phyloP scores from a whole-genome alignment of 331 rosid species.

The Arachis monticola region DNA sequence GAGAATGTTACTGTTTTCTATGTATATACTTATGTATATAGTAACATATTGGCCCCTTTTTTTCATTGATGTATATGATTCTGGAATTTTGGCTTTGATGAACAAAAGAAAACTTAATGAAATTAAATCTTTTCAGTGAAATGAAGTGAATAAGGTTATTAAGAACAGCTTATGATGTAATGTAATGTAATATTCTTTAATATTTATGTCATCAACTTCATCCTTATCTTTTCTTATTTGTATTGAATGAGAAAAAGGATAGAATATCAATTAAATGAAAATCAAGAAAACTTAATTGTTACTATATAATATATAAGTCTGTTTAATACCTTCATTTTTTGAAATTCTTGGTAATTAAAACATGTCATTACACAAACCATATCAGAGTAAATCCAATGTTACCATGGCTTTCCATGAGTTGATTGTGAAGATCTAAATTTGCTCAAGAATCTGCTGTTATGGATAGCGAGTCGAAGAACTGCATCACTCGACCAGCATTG shows the following conservation, averaged over 20 bases:
- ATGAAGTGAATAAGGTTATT: background rate
- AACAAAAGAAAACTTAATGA: background rate
- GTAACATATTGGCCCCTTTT: background rate
- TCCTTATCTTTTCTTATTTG: background rate
- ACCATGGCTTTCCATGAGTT: slow-evolving; percentile 39
- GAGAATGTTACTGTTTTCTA: slow-evolving; percentile 7
- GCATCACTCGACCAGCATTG: slow-evolving; percentile 45
- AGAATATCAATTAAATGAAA: no score
- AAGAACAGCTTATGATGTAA: background rate
- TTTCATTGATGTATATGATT: background rate
- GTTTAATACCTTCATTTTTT: background rate
- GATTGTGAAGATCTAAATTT: slow-evolving; percentile 54
- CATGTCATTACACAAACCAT: slow-evolving; percentile 5
- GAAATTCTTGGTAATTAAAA: background rate
- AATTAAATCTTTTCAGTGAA: background rate
- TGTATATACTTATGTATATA: slow-evolving; percentile 34
- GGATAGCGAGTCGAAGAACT: slow-evolving; percentile 64
- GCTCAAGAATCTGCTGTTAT: slow-evolving; percentile 70
- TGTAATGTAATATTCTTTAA: no score
- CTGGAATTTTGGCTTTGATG: background rate
- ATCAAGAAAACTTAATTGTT: background rate
- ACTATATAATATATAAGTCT: no score
- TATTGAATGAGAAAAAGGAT: background rate
- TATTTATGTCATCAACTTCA: background rate
- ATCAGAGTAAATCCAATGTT: slow-evolving; percentile 3